These are phyloP conservation scores for Orobanche coerulescens DNA, from an alignment of 257 asterid genomes.

Conservation along the genomic window DNA sequence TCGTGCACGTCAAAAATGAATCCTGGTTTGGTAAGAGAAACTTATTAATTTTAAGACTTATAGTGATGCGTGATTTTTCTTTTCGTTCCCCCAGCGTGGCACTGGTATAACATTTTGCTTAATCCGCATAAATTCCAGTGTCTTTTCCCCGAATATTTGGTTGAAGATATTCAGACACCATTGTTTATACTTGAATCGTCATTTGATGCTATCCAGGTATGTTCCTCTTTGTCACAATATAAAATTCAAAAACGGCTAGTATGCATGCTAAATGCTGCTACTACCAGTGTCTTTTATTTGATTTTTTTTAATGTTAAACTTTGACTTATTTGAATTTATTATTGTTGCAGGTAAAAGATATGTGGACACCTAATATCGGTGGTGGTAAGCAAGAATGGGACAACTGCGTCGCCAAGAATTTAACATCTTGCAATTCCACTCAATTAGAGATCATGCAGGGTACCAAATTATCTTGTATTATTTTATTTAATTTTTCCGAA, in stretches of 20 bases:
- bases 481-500: not conserved
- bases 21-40: conserved; percentile 21
- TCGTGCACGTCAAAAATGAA: conserved; percentile 27
- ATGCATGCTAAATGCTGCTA: too few species aligned
- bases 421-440: not conserved
- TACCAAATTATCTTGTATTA: not conserved
- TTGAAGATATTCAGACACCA: conserved; percentile 23
- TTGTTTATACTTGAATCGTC: conserved; percentile 26
- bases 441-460: conserved; percentile 12
- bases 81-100: too few species aligned
- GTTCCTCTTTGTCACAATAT: not conserved
- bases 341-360: not conserved
- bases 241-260: too few species aligned
- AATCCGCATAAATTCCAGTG: conserved; percentile 16
- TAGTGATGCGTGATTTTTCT: not conserved
- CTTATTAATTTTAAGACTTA: not conserved
- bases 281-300: too few species aligned
- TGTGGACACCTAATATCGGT: not conserved
- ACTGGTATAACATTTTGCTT: not conserved
- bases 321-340: not conserved
- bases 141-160: conserved; percentile 29
- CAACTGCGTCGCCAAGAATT: not conserved
- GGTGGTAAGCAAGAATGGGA: not conserved
- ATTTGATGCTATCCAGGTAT: conserved; percentile 29
- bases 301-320: not conserved